These are phyloP conservation scores for Calonectria naviculata DNA, from an alignment of 2,329 filamentous ascomycete species.

Conservation along the genomic window DNA sequence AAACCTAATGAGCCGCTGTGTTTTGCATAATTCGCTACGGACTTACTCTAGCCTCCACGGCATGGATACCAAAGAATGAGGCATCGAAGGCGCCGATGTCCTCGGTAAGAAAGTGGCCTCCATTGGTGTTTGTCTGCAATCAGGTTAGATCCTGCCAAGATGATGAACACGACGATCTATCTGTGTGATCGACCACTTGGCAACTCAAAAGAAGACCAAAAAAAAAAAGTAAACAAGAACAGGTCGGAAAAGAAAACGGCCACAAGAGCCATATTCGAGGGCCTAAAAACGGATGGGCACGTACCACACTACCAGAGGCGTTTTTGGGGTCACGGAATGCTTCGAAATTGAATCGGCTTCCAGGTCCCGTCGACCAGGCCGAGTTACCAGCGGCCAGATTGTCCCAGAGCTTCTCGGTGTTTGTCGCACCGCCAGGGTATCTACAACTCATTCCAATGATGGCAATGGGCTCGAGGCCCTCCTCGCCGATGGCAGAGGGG, in stretches of 20 bases:
- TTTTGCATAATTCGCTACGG: background rate
- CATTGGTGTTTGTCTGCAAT: conserved; percentile 25
- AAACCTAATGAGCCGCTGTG: background rate
- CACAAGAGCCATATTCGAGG: background rate
- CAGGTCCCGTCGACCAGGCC: conserved; percentile 52
- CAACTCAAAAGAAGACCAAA: background rate
- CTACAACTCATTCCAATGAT: conserved; percentile 38
- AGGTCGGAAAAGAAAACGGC: background rate
- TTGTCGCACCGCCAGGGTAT: conserved; percentile 29
- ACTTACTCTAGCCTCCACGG: conserved; percentile 27
- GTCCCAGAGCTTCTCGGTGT: conserved; percentile 28
- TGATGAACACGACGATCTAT: background rate
- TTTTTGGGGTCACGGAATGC: conserved; percentile 47
- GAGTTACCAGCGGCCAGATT: conserved; percentile 40
- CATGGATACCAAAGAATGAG: conserved; percentile 36
- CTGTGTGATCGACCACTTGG: background rate
- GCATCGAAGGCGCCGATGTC: conserved; percentile 40
- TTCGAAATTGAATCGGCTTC: conserved; percentile 58
- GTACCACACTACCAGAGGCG: conserved; percentile 11
- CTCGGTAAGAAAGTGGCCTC: conserved; percentile 42
- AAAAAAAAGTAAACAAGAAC: background rate
- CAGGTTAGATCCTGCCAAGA: background rate
- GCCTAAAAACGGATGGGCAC: background rate
- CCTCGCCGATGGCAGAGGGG: background rate
- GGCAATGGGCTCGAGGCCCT: conserved; percentile 31